Conservation (phyloP, 1,139 yeast genomes). For the Suhomyces terraborum region DNA sequence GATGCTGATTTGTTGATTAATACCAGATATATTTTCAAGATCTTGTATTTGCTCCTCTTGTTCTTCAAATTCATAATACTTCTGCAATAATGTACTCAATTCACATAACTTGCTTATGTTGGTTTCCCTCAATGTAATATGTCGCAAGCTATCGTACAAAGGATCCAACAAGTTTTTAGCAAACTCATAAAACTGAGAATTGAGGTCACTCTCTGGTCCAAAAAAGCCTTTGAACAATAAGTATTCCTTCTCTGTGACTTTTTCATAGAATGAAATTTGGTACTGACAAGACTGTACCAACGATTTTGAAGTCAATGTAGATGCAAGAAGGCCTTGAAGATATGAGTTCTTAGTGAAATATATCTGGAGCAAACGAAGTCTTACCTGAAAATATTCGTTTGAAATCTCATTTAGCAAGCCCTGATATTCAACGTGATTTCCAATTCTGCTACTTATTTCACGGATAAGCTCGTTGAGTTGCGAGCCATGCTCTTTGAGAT, state of each 20-base stretch:
- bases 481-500: constrained; percentile 25
- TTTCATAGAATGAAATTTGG: constrained; percentile 57
- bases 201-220: constrained; percentile 20
- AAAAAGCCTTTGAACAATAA: constrained; percentile 59
- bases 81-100: constrained; percentile 67
- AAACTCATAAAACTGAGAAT: constrained; percentile 51
- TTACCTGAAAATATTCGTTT: constrained; percentile 58
- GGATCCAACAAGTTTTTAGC: constrained; percentile 70
- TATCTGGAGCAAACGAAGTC: constrained; percentile 50
- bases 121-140: constrained; percentile 65
- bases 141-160: constrained; percentile 68
- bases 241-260: constrained; percentile 62
- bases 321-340: constrained; percentile 11
- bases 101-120: constrained; percentile 73
- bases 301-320: constrained; percentile 16
- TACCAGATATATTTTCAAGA: constrained; percentile 7
- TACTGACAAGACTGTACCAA: constrained; percentile 61
- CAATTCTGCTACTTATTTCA: constrained; percentile 54
- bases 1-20: constrained; percentile 22
- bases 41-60: constrained; percentile 23
- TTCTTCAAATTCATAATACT: constrained; percentile 65
- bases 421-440: constrained; percentile 55
- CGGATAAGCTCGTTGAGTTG: constrained; percentile 46
- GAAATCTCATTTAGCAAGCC: constrained; percentile 72
- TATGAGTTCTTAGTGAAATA: constrained; percentile 21